Percentiles rank a stretch among this genome's conserved stretches.
phyloP scores from a whole-genome alignment of 352 stramenopile species.

The Phytophthora niederhauseri region DNA sequence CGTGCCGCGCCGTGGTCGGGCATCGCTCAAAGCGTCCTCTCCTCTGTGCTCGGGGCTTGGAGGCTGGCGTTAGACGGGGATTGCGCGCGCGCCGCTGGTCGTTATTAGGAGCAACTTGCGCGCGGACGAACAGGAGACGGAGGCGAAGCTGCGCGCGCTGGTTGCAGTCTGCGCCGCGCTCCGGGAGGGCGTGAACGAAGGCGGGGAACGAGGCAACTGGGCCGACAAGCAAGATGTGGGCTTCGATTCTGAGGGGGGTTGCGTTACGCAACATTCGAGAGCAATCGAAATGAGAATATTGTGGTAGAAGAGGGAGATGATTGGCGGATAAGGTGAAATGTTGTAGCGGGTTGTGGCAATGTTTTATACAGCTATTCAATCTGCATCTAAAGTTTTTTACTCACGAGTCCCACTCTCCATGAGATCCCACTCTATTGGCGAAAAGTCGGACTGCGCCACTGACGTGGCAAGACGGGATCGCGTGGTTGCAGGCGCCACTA shows the following conservation, averaged over 20 bases:
- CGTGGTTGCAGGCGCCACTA: not conserved
- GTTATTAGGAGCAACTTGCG: not conserved
- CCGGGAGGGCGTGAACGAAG: not conserved
- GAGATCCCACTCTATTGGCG: slow-evolving; percentile 2
- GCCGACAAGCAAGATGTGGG: not conserved
- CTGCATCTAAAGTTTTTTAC: not conserved
- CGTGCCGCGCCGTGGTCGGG: slow-evolving; percentile 33
- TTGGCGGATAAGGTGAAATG: not conserved
- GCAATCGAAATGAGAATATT: not conserved
- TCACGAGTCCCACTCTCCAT: not conserved
- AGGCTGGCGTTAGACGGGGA: slow-evolving; percentile 9
- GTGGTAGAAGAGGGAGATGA: not conserved
- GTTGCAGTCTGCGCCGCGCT: not conserved
- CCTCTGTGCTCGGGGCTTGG: too few relatives aligned
- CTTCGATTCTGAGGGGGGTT: not conserved
- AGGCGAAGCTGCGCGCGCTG: not conserved
- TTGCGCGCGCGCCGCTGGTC: slow-evolving; percentile 11
- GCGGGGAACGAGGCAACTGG: not conserved
- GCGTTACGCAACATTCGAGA: not conserved
- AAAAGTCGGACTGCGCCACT: not conserved
- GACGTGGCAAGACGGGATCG: not conserved
- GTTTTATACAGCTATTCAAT: slow-evolving; percentile 1
- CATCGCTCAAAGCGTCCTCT: slow-evolving; percentile 22
- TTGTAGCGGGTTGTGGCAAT: not conserved
- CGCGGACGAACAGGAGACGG: slow-evolving; percentile 6